phyloP scores from a whole-genome alignment of 805 yeast species.

The Zygosaccharomyces rouxii region DNA sequence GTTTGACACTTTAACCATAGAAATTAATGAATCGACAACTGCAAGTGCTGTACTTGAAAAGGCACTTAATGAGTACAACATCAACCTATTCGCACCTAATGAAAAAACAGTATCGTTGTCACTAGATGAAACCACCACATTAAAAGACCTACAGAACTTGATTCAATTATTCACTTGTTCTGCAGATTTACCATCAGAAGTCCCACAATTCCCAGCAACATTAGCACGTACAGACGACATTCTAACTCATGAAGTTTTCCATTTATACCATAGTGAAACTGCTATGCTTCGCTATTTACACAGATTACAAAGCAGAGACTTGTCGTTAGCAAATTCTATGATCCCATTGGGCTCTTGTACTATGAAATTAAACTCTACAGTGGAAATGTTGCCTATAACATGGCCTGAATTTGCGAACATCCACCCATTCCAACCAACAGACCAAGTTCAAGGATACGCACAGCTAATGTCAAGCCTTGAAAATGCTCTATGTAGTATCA shows the following conservation, averaged over 20 bases:
- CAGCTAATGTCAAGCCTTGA: slow-evolving; percentile 74
- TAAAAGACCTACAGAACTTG: slow-evolving; percentile 54
- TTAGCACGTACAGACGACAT: slow-evolving; percentile 54
- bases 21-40: slow-evolving; percentile 42
- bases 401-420: slow-evolving; percentile 88
- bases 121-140: slow-evolving; percentile 82
- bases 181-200: slow-evolving; percentile 18
- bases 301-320: slow-evolving; percentile 76
- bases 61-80: slow-evolving; percentile 60
- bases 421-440: slow-evolving; percentile 89
- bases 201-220: slow-evolving; percentile 50
- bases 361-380: slow-evolving; percentile 94
- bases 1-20: slow-evolving; percentile 84
- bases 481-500: slow-evolving; percentile 79
- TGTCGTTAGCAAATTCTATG: slow-evolving; percentile 94
- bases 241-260: slow-evolving; percentile 73
- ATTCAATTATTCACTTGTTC: slow-evolving; percentile 53
- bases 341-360: slow-evolving; percentile 97
- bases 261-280: slow-evolving; percentile 87
- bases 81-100: slow-evolving; percentile 71
- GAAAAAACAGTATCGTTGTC: slow-evolving; percentile 65
- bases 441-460: slow-evolving; percentile 85
- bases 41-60: slow-evolving; percentile 52
- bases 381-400: slow-evolving; percentile 88
- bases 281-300: slow-evolving; percentile 89